Conservation (phyloP, 192 early-diverging fungal species). For the Umbelopsis vinacea region DNA sequence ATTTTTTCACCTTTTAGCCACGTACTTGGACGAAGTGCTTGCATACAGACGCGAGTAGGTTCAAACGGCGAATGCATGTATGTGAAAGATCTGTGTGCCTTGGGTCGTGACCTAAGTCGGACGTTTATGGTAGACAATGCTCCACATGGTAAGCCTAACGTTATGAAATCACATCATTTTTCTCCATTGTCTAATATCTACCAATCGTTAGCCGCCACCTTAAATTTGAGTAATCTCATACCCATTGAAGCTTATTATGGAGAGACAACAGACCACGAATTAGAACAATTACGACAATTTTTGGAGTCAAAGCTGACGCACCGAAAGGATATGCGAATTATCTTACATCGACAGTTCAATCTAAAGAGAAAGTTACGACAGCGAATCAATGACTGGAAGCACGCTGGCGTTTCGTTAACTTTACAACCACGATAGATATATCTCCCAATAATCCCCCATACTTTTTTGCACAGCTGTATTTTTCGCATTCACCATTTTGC, state of each 20-base stretch:
- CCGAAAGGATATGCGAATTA: slow-evolving; percentile 40
- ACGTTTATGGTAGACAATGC: slow-evolving; percentile 44
- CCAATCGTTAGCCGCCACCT: slow-evolving; percentile 29
- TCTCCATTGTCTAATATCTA: not conserved
- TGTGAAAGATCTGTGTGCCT: slow-evolving; percentile 39
- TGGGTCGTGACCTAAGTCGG: slow-evolving; percentile 40
- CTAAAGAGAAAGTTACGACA: slow-evolving; percentile 37
- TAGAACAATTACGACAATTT: slow-evolving; percentile 31
- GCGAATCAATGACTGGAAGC: slow-evolving; percentile 36
- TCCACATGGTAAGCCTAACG: slow-evolving; percentile 33
- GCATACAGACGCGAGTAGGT: slow-evolving; percentile 36
- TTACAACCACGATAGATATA: not conserved
- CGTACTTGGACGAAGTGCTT: slow-evolving; percentile 36
- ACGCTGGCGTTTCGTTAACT: slow-evolving; percentile 14
- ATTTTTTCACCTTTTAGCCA: slow-evolving; percentile 23
- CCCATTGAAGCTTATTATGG: slow-evolving; percentile 43
- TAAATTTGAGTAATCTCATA: slow-evolving; percentile 46
- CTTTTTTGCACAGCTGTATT: not conserved
- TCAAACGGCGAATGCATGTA: slow-evolving; percentile 35
- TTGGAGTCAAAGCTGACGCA: slow-evolving; percentile 31
- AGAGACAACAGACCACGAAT: slow-evolving; percentile 28
- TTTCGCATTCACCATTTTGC: not conserved
- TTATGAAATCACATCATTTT: too few species aligned
- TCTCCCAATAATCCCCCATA: too few species aligned
- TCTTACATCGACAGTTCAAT: slow-evolving; percentile 43